These are phyloP conservation scores for Trametes villosa DNA, from an alignment of 768 basidiomycete genomes.

Conservation along the genomic window DNA sequence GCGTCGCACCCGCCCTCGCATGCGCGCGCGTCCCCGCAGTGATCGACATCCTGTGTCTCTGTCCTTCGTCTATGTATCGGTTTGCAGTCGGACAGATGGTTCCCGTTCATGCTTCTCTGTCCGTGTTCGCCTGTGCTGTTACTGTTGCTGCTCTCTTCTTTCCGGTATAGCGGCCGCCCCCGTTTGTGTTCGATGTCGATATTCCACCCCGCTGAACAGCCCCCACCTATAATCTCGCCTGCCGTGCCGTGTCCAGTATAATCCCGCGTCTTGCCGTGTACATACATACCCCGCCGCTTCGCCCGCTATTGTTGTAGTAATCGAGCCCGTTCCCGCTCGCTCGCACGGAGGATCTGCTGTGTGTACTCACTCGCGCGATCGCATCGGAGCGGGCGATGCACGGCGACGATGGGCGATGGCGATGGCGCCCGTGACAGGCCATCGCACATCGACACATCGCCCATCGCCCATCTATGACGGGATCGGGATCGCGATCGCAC, in stretches of 20 bases:
- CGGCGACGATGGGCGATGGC: neutral
- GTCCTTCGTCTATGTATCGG: neutral
- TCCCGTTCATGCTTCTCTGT: neutral
- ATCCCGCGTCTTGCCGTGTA: conserved; percentile 1
- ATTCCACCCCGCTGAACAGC: neutral
- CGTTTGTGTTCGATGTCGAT: neutral
- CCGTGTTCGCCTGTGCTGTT: neutral
- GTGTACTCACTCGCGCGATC: neutral
- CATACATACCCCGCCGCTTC: conserved; percentile 1
- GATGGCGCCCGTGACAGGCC: conserved; percentile 8
- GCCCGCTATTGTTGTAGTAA: no score
- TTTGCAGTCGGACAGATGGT: conserved; percentile 7
- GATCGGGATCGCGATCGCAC: conserved; percentile 19
- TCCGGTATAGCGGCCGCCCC: neutral
- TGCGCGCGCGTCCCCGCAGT: conserved; percentile 41
- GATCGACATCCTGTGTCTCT: no score
- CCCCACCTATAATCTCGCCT: neutral
- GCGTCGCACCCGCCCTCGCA: conserved; percentile 47
- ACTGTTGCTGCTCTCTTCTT: neutral
- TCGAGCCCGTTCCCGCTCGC: no score
- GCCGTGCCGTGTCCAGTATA: neutral
- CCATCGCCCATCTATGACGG: conserved; percentile 21
- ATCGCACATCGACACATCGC: conserved; percentile 22
- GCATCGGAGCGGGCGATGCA: neutral
- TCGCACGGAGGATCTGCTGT: neutral